Base-by-base conservation (phyloP, 1,139 yeast species). In the Candida freyschussii region DNA sequence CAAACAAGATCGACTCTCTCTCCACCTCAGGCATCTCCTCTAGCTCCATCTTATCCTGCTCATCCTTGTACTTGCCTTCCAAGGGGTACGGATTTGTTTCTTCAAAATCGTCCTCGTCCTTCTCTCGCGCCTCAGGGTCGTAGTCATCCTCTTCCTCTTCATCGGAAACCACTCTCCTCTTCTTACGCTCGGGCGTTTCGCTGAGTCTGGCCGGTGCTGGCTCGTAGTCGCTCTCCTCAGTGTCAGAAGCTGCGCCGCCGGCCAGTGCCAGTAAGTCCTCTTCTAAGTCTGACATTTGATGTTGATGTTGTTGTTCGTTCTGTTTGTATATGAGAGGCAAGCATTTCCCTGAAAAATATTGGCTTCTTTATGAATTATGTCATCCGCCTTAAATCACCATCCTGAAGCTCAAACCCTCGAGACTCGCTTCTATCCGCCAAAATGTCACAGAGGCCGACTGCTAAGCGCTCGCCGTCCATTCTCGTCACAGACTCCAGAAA, bases 211-310 rank as follows among this genome's bases (percentile, higher is more conserved):
- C 47, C 25, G 37, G 50, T 34, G 42, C 42, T 40, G 43, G 47
- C 22, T 45, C 55, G 32, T 39, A 46, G 31, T 41, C 53, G 27
- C 43, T 48, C 22, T 45, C 48, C 9, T 50, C 55, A 13, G 47
- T 45, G 11, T 44, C 56, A 29, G 56, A 54, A 29, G 52, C 60
- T 14, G 59, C 60, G 26, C 94, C 95, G 25, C 94, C 95, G 22
- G 96, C 96, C 46, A 87, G 72, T 7, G 95, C 96, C 56, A 87
- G 72, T 60, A 86, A 75, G 68, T 86, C 96, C 55, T 86, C 96
- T 53, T 83, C 94, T 54, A 82, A 73, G 59, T 81, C 91, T 37
- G 50, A 44, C 55, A 50, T 48, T 13, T 10, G 29, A 27, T 25
- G 31, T 22, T 26, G 23, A 22, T 8, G 11, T 19, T 10, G 24